Evolutionary conservation across 1,139 yeast species (phyloP).

Genomic region (Saccharomyces pastorianus): DNA sequence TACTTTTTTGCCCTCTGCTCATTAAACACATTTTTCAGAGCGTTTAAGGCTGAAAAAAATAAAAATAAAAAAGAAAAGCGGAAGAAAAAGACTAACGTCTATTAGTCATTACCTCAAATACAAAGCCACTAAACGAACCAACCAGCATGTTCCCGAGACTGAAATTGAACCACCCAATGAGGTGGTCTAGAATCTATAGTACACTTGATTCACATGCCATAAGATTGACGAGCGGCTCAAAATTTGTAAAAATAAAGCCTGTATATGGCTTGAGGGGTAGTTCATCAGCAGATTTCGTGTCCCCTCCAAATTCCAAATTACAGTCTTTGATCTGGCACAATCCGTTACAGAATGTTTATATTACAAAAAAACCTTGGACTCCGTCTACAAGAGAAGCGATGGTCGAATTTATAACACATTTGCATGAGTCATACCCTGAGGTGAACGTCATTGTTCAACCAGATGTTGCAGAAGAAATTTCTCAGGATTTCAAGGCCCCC

Average conservation of each 20-base stretch:
- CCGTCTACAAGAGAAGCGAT: slow-evolving; percentile 56
- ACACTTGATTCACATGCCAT: not conserved
- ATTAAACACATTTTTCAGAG: no score
- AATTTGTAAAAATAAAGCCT: slow-evolving; percentile 22
- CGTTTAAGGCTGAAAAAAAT: no score
- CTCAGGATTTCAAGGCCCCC: slow-evolving; percentile 35
- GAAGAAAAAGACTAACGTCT: no score
- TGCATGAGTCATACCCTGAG: slow-evolving; percentile 54
- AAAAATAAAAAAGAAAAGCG: no score
- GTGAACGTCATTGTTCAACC: slow-evolving; percentile 70
- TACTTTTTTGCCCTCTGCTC: no score
- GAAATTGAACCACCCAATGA: not conserved
- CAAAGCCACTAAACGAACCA: no score
- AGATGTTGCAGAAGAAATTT: slow-evolving; percentile 68
- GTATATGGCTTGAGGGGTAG: slow-evolving; percentile 20
- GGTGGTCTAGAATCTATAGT: not conserved
- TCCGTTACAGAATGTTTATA: slow-evolving; percentile 60
- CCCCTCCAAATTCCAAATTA: slow-evolving; percentile 41
- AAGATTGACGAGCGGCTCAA: slow-evolving; percentile 6
- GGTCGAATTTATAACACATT: slow-evolving; percentile 49
- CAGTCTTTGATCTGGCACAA: slow-evolving; percentile 43
- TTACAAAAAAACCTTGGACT: slow-evolving; percentile 83
- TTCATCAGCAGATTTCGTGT: slow-evolving; percentile 33
- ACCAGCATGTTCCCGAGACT: not conserved
- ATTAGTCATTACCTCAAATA: no score